Base-by-base conservation (phyloP, 257 asterid genomes). In the Ilex asprella region DNA sequence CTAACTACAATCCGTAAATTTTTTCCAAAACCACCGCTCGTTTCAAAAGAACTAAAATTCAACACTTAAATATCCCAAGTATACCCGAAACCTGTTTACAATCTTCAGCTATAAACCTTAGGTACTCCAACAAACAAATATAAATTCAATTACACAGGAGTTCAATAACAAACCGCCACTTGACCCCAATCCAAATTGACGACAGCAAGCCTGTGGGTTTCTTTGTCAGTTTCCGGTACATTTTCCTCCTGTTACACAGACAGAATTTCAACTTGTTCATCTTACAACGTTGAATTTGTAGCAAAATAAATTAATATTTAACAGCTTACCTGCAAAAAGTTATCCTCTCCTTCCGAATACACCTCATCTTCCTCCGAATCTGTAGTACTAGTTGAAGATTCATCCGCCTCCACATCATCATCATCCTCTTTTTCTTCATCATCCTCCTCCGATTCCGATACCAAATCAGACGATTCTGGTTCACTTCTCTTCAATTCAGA, bases 101-200 rank as follows among this genome's bases (percentile, higher is more conserved):
- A 21, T 21, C 27, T 21, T 21, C 27, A 21, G 1, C 27, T 21
- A 21, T 21, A 21, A 21, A 21, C 27, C 27, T 21, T 21, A 21
- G 27, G 27, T 21, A 21, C 27, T 21, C 27, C 27, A 21, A 21
- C 27, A 44, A 12, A 44, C 50, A 44, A 16, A 49, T 27, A 16
- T 14, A 63, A 54, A 61, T 44, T 44, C 50, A 50, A 43, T 21
- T 21, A 43, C 16, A 29, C 16, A 43, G 30, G 27, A 72, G 58
- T 62, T 56, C 58, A 31, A 58, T 35, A 10, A 71, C 87, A n/a
- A 58, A 87, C 96, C 99, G 88, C 81, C 54, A 89, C 92, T 72
- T 91, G 89, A 73, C 83, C 75, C 99, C 99, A 93, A 68, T 93
- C 97, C 83, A 93, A 71, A 69, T 85, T 84, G 67, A 93, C 86